phyloP scores from a whole-genome alignment of 495 filamentous ascomycete genomes.

The Penicillium samsonianum region DNA sequence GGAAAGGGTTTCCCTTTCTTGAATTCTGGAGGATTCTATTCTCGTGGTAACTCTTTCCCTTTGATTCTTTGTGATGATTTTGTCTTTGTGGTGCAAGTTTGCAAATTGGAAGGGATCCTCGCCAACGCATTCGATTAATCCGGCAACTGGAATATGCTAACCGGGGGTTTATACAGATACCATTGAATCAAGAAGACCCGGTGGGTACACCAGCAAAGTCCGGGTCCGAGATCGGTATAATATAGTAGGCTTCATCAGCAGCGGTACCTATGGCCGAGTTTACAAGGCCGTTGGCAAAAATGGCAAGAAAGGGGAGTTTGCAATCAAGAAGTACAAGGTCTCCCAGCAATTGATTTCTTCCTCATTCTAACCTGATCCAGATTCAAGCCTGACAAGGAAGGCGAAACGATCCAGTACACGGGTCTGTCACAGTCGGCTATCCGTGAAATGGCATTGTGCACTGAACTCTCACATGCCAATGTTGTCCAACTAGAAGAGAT shows the following conservation, averaged over 20 bases:
- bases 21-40: conserved; percentile 50
- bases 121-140: conserved; percentile 8
- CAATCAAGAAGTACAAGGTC: conserved; percentile 81
- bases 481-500: conserved; percentile 93
- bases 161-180: conserved; percentile 28
- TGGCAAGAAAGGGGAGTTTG: conserved; percentile 75
- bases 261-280: conserved; percentile 97
- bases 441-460: conserved; percentile 98
- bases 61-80: conserved; percentile 13
- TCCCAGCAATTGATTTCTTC: conserved; percentile 2
- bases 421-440: conserved; percentile 97
- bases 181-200: conserved; percentile 44
- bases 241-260: conserved; percentile 96
- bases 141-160: conserved; percentile 15
- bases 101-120: conserved; percentile 19
- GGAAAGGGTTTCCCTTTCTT: conserved; percentile 45
- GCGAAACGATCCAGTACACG: conserved; percentile 89
- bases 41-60: conserved; percentile 50
- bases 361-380: conserved; percentile 41
- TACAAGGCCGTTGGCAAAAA: conserved; percentile 91
- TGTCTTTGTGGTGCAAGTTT: conserved; percentile 17
- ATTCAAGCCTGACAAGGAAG: conserved; percentile 99
- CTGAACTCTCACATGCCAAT: conserved; percentile 85
- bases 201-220: conserved; percentile 79
- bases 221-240: conserved; percentile 89